Base-by-base conservation (phyloP, 2,329 filamentous ascomycete genomes). In the Curvularia lunata region DNA sequence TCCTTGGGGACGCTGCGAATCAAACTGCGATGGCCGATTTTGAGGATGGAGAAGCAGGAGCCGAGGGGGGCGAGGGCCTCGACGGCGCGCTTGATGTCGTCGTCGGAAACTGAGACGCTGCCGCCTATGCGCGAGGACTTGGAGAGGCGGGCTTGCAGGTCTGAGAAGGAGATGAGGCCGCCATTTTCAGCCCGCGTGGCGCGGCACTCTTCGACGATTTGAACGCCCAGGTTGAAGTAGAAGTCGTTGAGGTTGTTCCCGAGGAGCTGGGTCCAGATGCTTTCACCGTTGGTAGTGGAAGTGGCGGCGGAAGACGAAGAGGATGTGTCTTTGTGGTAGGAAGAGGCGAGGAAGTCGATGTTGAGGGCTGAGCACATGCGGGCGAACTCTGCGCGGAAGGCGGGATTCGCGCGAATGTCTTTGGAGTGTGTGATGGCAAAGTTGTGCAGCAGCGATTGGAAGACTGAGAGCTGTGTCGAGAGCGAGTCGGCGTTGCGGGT, bases 331-430 rank as follows among this genome's bases (percentile, higher is more conserved):
- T 84, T 68, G 63, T 72, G 69, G 61, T 77, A 73, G 1, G 66
- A 71, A 16, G 80, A 80, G 1, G 92, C 92, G 18, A 99, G 83
- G 2, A 95, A 96, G 76, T 99, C 95, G 12, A 99, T 92, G 48
- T 95, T 95, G 66, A 99, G 97, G 62, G 93, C 92, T 71, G 92
- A 88, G 80, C 95, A 99, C 95, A 99, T 99, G 76, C 94, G 92
- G 3, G 95, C 94, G 74, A 99, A 99, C 78, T 99, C 94, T 32
- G 94, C 92, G 60, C 95, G 91, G 78, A 99, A 99, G 8, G 87
- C 89, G 5, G 95, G 95, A 76, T 98, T 93, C 2, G 92, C 96
- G 63, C 94, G 93, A 59, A 99, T 99, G 71, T 97, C 95, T 74
- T 93, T 92, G 67, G 90, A 91, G 83, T 99, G 95, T 48, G 94